Conservation (phyloP, 2,329 filamentous ascomycete genomes). For the Pseudodiploospora longispora region DNA sequence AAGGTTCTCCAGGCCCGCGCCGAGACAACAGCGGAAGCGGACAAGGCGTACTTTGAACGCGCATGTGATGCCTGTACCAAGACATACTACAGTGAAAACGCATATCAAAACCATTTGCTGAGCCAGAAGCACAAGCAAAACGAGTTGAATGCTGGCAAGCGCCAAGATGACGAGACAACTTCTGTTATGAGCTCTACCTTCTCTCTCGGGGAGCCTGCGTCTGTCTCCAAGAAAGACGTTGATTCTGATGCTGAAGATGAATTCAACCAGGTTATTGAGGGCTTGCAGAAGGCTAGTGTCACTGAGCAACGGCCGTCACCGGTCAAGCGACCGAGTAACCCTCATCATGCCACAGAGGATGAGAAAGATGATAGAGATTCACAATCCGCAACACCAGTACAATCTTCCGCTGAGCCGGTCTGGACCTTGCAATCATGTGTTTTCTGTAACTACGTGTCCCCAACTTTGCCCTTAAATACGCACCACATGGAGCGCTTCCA, state of each 20-base stretch:
- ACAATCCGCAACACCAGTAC: conserved; percentile 32
- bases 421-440: conserved; percentile 57
- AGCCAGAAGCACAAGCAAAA: conserved; percentile 76
- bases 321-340: conserved; percentile 47
- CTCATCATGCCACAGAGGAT: conserved; percentile 32
- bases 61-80: conserved; percentile 76
- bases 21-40: conserved; percentile 71
- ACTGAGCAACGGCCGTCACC: conserved; percentile 43
- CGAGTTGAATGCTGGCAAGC: conserved; percentile 40
- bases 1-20: conserved; percentile 91
- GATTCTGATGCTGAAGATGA: conserved; percentile 66
- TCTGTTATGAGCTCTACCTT: conserved; percentile 89
- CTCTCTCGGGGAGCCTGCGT: conserved; percentile 73
- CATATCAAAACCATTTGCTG: conserved; percentile 83
- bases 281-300: conserved; percentile 66
- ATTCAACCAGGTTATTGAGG: conserved; percentile 69
- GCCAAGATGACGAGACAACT: conserved; percentile 59
- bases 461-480: conserved; percentile 66
- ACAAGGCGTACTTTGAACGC: conserved; percentile 83
- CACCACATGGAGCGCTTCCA: conserved; percentile 88
- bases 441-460: conserved; percentile 85
- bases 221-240: conserved; percentile 37
- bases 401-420: conserved; percentile 24
- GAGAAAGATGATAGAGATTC: conserved; percentile 32
- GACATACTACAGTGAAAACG: conserved; percentile 94